Percentiles rank a stretch among this genome's conserved stretches.
Conservation (phyloP, 331 rosid species). For the Quercus lobata region DNA sequence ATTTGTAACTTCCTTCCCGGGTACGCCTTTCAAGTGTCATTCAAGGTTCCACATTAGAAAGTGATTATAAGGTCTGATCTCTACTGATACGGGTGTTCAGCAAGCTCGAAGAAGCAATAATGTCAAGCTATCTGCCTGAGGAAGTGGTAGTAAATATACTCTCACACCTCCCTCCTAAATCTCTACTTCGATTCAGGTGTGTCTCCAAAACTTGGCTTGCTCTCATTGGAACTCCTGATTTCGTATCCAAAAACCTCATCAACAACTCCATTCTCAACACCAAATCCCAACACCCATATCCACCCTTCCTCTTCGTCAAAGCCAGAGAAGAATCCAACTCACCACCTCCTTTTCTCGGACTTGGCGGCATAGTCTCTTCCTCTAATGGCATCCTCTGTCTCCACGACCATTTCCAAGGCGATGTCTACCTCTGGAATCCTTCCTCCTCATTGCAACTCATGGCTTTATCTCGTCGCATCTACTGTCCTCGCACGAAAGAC, state of each 20-base stretch:
- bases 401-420: too few species aligned
- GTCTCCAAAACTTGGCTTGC: slow-evolving; percentile 6
- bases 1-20: too few species aligned
- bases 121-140: not conserved
- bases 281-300: not conserved
- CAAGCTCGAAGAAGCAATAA: not conserved
- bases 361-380: not conserved
- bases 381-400: not conserved
- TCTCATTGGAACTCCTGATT: not conserved
- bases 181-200: slow-evolving; percentile 7
- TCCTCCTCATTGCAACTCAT: not conserved
- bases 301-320: not conserved
- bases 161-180: slow-evolving; percentile 1
- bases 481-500: too few species aligned
- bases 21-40: too few species aligned
- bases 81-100: too few species aligned
- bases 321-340: not conserved
- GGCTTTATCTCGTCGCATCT: not conserved
- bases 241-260: not conserved
- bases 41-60: too few species aligned
- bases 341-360: too few species aligned
- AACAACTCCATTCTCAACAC: not conserved
- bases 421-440: not conserved
- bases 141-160: not conserved
- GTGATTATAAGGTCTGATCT: too few species aligned